Conservation (phyloP, 306 rosid genomes). For the Lotus japonicus region DNA sequence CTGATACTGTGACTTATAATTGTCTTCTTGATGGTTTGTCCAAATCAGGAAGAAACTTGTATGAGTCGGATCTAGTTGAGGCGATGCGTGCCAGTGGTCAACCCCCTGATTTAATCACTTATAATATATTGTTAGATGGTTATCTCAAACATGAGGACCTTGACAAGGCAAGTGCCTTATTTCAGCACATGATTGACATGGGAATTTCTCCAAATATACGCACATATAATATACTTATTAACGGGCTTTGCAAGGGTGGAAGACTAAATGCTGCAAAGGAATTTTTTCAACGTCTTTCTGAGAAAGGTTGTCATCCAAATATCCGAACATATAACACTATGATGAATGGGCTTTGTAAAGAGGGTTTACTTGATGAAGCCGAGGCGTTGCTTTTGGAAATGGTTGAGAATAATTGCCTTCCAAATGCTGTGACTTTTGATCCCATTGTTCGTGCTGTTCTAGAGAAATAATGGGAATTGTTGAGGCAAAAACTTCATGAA, state of each 20-base stretch:
- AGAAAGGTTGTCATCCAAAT: conserved; percentile 23
- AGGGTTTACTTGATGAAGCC: conserved; percentile 27
- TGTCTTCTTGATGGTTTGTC: conserved; percentile 30
- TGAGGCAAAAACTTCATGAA: not conserved
- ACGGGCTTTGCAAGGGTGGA: conserved; percentile 32
- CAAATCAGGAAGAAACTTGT: conserved; percentile 16
- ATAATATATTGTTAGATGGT: conserved; percentile 20
- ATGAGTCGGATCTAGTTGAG: conserved; percentile 21
- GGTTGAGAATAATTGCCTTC: conserved; percentile 19
- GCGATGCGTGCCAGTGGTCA: conserved; percentile 24
- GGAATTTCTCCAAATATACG: conserved; percentile 29
- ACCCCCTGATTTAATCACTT: conserved; percentile 28
- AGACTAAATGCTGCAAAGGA: conserved; percentile 7
- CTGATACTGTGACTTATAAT: conserved; percentile 27
- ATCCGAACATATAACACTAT: conserved; percentile 27
- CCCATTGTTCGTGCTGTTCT: conserved; percentile 19
- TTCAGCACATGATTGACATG: conserved; percentile 15
- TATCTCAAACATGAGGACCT: conserved; percentile 13
- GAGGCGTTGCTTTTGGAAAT: conserved; percentile 25
- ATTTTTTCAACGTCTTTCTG: conserved; percentile 17
- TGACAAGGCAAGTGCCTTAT: conserved; percentile 23
- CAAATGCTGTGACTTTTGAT: conserved; percentile 25
- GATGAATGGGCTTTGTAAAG: conserved; percentile 28
- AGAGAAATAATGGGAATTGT: not conserved
- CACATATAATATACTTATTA: conserved; percentile 26